Evolutionary conservation across 768 basidiomycete genomes (phyloP).

Genomic region (Nevesoporus exiguus): DNA sequence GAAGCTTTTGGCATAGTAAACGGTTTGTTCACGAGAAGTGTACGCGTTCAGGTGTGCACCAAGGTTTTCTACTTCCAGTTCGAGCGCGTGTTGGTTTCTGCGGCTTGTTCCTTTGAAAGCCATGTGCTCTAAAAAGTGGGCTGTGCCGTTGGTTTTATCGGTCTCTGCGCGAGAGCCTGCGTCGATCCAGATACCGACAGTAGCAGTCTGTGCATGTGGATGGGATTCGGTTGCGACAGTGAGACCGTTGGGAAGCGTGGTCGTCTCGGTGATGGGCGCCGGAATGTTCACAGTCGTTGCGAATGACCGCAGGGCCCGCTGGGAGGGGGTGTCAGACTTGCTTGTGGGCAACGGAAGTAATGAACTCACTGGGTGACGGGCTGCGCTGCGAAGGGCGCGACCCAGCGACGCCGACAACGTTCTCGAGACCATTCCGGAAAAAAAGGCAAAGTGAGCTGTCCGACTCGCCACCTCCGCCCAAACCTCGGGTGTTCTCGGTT

Average conservation of each 20-base stretch:
- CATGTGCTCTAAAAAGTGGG: constrained; percentile 99
- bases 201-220: constrained; percentile 90
- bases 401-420: constrained; percentile 44
- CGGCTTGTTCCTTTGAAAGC: constrained; percentile 94
- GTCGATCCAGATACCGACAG: constrained; percentile 99
- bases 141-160: constrained; percentile 90
- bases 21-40: constrained; percentile 98
- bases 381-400: constrained; percentile 38
- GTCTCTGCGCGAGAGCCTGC: constrained; percentile 97
- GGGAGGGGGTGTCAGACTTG: constrained; percentile 6
- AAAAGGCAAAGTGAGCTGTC: constrained; percentile 18
- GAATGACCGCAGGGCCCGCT: constrained; percentile 64
- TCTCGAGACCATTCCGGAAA: constrained; percentile 42
- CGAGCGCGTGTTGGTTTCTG: constrained; percentile 84
- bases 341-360: neutral
- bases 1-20: constrained; percentile 99
- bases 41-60: constrained; percentile 98
- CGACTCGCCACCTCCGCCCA: neutral
- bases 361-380: constrained; percentile 36
- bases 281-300: constrained; percentile 67
- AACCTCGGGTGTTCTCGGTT: constrained; percentile 34
- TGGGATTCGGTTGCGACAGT: constrained; percentile 93
- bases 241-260: constrained; percentile 91
- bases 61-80: constrained; percentile 96
- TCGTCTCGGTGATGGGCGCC: constrained; percentile 82